Conservation (phyloP, 2,329 filamentous ascomycete genomes). For the Fusarium tanahbumbuense region DNA sequence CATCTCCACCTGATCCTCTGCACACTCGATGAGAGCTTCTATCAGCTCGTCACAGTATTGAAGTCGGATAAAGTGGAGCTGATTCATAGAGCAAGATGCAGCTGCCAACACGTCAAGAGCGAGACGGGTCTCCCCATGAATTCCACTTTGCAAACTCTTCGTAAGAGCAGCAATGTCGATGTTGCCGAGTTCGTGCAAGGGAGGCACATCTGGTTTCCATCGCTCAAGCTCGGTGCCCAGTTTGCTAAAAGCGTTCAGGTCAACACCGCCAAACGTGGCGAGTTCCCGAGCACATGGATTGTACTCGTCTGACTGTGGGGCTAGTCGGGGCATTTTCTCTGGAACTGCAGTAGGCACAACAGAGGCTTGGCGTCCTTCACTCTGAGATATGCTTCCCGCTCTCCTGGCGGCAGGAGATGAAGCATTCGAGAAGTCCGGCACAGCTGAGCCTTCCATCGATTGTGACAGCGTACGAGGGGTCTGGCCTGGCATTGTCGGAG, state of each 20-base stretch:
- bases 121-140: slow-evolving; percentile 88
- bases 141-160: slow-evolving; percentile 88
- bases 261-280: slow-evolving; percentile 77
- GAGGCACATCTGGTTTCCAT: slow-evolving; percentile 79
- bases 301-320: slow-evolving; percentile 64
- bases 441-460: slow-evolving; percentile 56
- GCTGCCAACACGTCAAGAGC: slow-evolving; percentile 86
- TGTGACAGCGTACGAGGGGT: slow-evolving; percentile 61
- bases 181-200: slow-evolving; percentile 80
- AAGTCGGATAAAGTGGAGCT: slow-evolving; percentile 74
- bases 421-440: slow-evolving; percentile 56
- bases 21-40: slow-evolving; percentile 89
- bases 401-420: slow-evolving; percentile 59
- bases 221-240: slow-evolving; percentile 75
- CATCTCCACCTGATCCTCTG: slow-evolving; percentile 85
- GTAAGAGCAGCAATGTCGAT: slow-evolving; percentile 92
- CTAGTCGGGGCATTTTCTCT: slow-evolving; percentile 54
- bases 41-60: slow-evolving; percentile 87
- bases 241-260: slow-evolving; percentile 71
- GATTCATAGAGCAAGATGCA: slow-evolving; percentile 70
- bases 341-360: slow-evolving; percentile 28
- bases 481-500: slow-evolving; percentile 52
- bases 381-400: slow-evolving; percentile 55
- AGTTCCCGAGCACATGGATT: slow-evolving; percentile 65
- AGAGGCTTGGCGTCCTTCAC: slow-evolving; percentile 46